phyloP scores from a whole-genome alignment of 2,329 filamentous ascomycete genomes.

The Pezicula neosporulosa region DNA sequence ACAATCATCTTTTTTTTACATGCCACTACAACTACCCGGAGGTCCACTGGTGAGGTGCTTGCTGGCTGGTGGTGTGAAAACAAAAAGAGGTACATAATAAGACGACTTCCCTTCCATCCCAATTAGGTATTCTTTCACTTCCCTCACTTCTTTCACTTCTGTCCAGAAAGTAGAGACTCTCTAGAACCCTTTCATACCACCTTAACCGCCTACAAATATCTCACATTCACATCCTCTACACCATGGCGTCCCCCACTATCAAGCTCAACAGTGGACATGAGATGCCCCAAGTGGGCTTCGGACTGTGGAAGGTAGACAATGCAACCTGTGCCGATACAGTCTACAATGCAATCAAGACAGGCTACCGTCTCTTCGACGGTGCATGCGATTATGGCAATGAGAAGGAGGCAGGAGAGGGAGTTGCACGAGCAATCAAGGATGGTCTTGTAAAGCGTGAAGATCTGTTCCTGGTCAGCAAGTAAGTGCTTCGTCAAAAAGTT shows the following conservation, averaged over 20 bases:
- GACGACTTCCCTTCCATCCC: no score
- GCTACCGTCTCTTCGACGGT: constrained; percentile 58
- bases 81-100: no score
- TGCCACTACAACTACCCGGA: no score
- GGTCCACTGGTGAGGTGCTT: no score
- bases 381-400: constrained; percentile 78
- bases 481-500: no score
- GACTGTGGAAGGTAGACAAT: constrained; percentile 68
- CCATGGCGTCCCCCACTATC: constrained; percentile 33
- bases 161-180: no score
- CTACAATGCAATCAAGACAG: constrained; percentile 61
- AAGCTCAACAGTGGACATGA: constrained; percentile 44
- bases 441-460: constrained; percentile 80
- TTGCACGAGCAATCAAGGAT: constrained; percentile 76
- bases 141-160: no score
- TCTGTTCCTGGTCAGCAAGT: constrained; percentile 86
- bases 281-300: constrained; percentile 61
- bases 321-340: constrained; percentile 61
- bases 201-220: no score
- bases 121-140: no score
- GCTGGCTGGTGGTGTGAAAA: no score
- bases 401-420: constrained; percentile 71
- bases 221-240: constrained; percentile 5
- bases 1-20: no score
- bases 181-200: no score